Evolutionary conservation across 257 asterid genomes (phyloP).

Genomic region (Scutellaria galericulata): DNA sequence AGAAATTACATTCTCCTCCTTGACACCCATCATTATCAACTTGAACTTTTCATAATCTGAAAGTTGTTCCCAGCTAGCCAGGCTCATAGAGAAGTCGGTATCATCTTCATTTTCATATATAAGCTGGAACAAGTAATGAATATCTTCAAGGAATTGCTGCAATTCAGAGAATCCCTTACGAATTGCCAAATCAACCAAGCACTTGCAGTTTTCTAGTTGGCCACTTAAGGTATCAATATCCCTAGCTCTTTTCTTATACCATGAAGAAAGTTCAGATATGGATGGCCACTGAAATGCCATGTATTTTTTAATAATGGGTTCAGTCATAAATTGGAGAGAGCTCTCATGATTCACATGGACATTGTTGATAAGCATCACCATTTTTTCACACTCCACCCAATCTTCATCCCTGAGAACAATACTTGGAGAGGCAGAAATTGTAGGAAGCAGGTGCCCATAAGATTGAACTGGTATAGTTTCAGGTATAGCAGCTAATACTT

Average conservation of each 20-base stretch:
- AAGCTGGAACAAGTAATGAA: slow-evolving; percentile 76
- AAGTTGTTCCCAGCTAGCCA: slow-evolving; percentile 77
- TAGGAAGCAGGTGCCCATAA: slow-evolving; percentile 93
- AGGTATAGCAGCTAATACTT: slow-evolving; percentile 93
- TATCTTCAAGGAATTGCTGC: slow-evolving; percentile 75
- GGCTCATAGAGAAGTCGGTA: slow-evolving; percentile 62
- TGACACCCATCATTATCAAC: slow-evolving; percentile 69
- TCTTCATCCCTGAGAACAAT: slow-evolving; percentile 77
- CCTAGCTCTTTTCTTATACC: slow-evolving; percentile 95
- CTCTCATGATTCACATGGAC: slow-evolving; percentile 49
- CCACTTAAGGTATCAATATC: slow-evolving; percentile 91
- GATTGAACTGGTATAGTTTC: slow-evolving; percentile 93
- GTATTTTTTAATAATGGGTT: slow-evolving; percentile 69
- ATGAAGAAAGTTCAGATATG: slow-evolving; percentile 66
- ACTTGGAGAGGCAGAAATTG: slow-evolving; percentile 70
- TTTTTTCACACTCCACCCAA: slow-evolving; percentile 92
- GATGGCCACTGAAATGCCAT: slow-evolving; percentile 83
- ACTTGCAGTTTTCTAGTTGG: slow-evolving; percentile 81
- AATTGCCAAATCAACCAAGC: slow-evolving; percentile 86
- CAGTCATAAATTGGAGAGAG: slow-evolving; percentile 68
- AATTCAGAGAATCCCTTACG: slow-evolving; percentile 75
- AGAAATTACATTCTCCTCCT: slow-evolving; percentile 63
- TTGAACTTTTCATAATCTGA: slow-evolving; percentile 91
- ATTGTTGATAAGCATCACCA: slow-evolving; percentile 55
- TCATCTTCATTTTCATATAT: slow-evolving; percentile 64